Evolutionary conservation across 805 yeast species (phyloP), one percentile per base, ranked within the genome.

Genomic region (Metschnikowia gelsemii): DNA sequence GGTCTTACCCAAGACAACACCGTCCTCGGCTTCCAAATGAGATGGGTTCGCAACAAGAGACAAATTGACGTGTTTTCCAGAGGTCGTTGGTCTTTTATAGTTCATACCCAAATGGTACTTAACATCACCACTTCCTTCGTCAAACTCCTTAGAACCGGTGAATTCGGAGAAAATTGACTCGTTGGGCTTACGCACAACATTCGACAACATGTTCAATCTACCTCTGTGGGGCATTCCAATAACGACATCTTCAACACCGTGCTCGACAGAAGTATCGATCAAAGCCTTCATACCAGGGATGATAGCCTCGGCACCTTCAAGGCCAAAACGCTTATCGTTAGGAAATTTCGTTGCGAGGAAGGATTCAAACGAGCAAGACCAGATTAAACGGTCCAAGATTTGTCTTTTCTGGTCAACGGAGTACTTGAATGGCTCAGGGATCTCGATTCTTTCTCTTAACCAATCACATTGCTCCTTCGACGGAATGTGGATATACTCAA

Each of bases 151-250:
- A 25, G 95, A 83, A 50, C 99, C 99, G 40, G 89, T 78, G 66
- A 93, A 93, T 75, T 93, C 99, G 39, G 95, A 82, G 69, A 93
- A 91, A 62, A 93, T 93, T 37, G 96, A 89, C 74, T 91, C 98
- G 65, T 93, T 90, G 58, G 99, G 98, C 68, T 93, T 93, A 73
- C 99, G 86, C 36, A 93, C 97, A 58, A 93, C 98, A 73, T 93
- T 93, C 46, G 98, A 88, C 69, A 93, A 79, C 84, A 93, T 90
- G 69, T 93, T 93, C 59, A 93, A 77, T 75, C 99, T 84, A 72
- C 99, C 99, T 79, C 99, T 87, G 72, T 93, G 99, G 40, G 99
- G 97, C 98, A 93, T 93, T 74, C 99, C 99, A 57, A 93, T 84
- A 58, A 91, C 95, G 48, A 93, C 82, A 64, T 91, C 98, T 70